phyloP scores from a whole-genome alignment of 345 rosid species.

The Cardamine chenopodiifolia region DNA sequence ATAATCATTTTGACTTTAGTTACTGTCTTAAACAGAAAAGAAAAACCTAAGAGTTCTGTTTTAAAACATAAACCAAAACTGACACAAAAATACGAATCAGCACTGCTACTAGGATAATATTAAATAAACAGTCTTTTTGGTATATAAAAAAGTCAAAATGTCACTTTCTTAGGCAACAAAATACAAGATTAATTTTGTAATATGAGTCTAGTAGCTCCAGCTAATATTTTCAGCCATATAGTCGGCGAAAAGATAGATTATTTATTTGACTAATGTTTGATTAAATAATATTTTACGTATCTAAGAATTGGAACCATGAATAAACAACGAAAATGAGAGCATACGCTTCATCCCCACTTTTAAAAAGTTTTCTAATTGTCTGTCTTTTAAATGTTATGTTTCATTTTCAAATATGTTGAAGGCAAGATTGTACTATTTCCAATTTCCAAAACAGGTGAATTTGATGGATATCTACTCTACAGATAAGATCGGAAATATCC shows the following conservation, averaged over 20 bases:
- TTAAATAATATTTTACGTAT: background rate
- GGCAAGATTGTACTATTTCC: background rate
- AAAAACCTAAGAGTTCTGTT: background rate
- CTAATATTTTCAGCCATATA: constrained; percentile 50
- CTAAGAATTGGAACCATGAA: constrained; percentile 12
- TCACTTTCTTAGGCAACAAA: constrained; percentile 46
- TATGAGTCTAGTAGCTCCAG: constrained; percentile 44
- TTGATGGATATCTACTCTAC: constrained; percentile 18
- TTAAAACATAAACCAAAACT: constrained; percentile 1
- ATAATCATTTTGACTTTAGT: constrained; percentile 12
- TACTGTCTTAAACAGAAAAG: background rate
- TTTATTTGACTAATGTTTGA: constrained; percentile 25
- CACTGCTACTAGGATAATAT: constrained; percentile 25
- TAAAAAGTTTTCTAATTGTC: background rate
- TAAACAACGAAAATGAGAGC: constrained; percentile 11
- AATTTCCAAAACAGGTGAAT: constrained; percentile 11
- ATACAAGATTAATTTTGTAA: constrained; percentile 19
- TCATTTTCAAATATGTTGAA: background rate
- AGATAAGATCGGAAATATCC: constrained; percentile 19
- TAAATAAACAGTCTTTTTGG: constrained; percentile 40
- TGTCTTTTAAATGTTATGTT: background rate
- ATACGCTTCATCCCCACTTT: constrained; percentile 17
- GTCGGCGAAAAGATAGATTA: constrained; percentile 32
- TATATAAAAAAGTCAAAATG: constrained; percentile 36
- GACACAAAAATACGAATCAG: constrained; percentile 1